Base-by-base conservation (phyloP, 2,329 filamentous ascomycete genomes). In the Kalmusia sp. region DNA sequence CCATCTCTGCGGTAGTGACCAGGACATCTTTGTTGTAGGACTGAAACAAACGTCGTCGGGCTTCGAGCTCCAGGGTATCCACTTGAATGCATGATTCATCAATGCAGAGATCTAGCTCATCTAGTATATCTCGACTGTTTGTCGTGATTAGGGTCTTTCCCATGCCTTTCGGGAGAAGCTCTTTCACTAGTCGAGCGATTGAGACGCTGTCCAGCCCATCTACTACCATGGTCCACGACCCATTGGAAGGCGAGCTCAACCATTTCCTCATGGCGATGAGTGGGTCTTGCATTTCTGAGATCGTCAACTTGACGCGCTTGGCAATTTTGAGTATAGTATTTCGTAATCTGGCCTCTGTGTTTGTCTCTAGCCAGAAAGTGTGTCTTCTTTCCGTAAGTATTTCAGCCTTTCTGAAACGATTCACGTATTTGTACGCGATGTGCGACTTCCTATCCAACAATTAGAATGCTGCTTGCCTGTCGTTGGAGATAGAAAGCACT, bases 321-420 rank as follows among this genome's bases (percentile, higher is more conserved):
- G 15, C 40, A 17, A 52, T 33, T 3, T 31, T 39, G 12, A 14
- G 9, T 7, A 33, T 9, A 14, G 40, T 25, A 2, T 38, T n/a
- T 21, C 12, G 14, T 8, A 46, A 30, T 2, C 24, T 28, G 19
- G 40, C 12, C 27, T 38, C 19, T 4, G 21, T 46, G 17, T 15
- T 19, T 11, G 49, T 40, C 2, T 52, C 25, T 9, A 52, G 22
- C 49, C 49, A 52, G 22, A 52, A 52, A 4, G 49, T 52, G 30
- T 52, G 49, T 25, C 17, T 44, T 35, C 19, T 22, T 45, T 30
- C 21, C 30, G 4, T 35, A 5, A 24, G 15, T 15, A 4, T 9
- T 17, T 2, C 6, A 9, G 8, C 12, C 27, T 19, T 30, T 28
- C 24, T 24, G 4, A 17, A 52, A 24, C 11, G 15, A 19, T 31